phyloP scores from a whole-genome alignment of 2,329 filamentous ascomycete genomes.

The Stemphylium beticola region DNA sequence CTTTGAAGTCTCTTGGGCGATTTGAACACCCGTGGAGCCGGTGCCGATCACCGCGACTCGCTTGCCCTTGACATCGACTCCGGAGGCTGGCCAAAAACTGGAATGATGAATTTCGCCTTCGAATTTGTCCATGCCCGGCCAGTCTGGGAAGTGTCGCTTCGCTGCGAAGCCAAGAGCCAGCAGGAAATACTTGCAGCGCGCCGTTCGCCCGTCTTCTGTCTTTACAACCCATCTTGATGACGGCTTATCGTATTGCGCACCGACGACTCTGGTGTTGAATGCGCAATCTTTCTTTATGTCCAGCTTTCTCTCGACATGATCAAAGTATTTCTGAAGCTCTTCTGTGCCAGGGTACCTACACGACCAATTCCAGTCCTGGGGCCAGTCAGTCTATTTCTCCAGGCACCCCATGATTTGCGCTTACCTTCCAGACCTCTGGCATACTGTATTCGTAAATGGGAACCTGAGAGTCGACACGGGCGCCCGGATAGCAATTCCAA shows the following conservation, averaged over 20 bases:
- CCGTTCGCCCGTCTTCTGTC: slow-evolving; percentile 59
- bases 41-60: slow-evolving; percentile 68
- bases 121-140: slow-evolving; percentile 65
- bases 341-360: slow-evolving; percentile 59
- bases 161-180: slow-evolving; percentile 64
- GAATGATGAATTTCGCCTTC: slow-evolving; percentile 66
- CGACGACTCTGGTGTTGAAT: slow-evolving; percentile 63
- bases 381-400: not conserved
- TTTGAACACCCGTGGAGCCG: slow-evolving; percentile 69
- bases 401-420: not conserved
- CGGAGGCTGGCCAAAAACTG: slow-evolving; percentile 65
- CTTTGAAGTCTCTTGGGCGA: slow-evolving; percentile 66
- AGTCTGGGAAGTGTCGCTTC: slow-evolving; percentile 66
- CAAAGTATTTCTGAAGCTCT: slow-evolving; percentile 65
- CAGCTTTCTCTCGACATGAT: slow-evolving; percentile 63
- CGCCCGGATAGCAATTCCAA: slow-evolving; percentile 55
- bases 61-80: slow-evolving; percentile 64
- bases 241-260: slow-evolving; percentile 58
- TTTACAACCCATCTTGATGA: slow-evolving; percentile 58
- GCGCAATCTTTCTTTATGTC: slow-evolving; percentile 63
- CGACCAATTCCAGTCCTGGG: slow-evolving; percentile 63
- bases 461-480: slow-evolving; percentile 55
- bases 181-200: slow-evolving; percentile 60
- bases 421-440: slow-evolving; percentile 54
- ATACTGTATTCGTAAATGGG: slow-evolving; percentile 58